phyloP scores from a whole-genome alignment of 208 protist species.

The Trypanosoma boissoni region DNA sequence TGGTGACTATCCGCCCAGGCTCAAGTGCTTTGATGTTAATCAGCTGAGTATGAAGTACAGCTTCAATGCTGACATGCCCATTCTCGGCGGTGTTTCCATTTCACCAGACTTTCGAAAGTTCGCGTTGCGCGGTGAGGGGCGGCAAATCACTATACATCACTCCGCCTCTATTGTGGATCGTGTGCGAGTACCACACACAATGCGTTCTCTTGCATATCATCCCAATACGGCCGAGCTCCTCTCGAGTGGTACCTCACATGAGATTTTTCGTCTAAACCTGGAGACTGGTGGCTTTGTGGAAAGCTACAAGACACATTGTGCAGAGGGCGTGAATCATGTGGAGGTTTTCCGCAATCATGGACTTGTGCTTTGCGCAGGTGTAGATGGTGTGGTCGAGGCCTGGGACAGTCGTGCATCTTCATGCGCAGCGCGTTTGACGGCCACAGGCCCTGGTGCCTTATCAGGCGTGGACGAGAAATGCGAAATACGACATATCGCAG shows the following conservation, averaged over 20 bases:
- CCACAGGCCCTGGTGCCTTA: slow-evolving; percentile 34
- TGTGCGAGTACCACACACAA: slow-evolving; percentile 79
- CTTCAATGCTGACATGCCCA: slow-evolving; percentile 88
- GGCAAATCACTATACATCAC: slow-evolving; percentile 84
- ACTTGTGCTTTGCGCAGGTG: slow-evolving; percentile 61
- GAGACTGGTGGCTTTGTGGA: slow-evolving; percentile 81
- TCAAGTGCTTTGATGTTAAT: slow-evolving; percentile 90
- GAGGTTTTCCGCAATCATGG: slow-evolving; percentile 67
- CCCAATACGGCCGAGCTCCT: slow-evolving; percentile 69
- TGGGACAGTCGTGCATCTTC: slow-evolving; percentile 69
- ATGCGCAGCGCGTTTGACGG: slow-evolving; percentile 46
- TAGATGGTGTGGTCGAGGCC: slow-evolving; percentile 75
- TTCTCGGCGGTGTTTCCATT: slow-evolving; percentile 76
- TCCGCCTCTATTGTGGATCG: slow-evolving; percentile 74
- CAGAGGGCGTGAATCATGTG: slow-evolving; percentile 60
- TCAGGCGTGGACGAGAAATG: slow-evolving; percentile 30
- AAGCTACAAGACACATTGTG: slow-evolving; percentile 68
- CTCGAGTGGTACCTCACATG: slow-evolving; percentile 63
- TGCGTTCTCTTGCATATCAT: slow-evolving; percentile 79
- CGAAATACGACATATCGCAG: slow-evolving; percentile 68
- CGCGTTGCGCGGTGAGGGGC: slow-evolving; percentile 70
- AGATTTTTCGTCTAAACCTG: slow-evolving; percentile 82
- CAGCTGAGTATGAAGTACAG: slow-evolving; percentile 91
- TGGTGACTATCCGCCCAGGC: slow-evolving; percentile 84
- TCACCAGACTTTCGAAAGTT: slow-evolving; percentile 90